phyloP scores from a whole-genome alignment of 1,139 yeast species.

The Kurtzmaniella quercitrusa region DNA sequence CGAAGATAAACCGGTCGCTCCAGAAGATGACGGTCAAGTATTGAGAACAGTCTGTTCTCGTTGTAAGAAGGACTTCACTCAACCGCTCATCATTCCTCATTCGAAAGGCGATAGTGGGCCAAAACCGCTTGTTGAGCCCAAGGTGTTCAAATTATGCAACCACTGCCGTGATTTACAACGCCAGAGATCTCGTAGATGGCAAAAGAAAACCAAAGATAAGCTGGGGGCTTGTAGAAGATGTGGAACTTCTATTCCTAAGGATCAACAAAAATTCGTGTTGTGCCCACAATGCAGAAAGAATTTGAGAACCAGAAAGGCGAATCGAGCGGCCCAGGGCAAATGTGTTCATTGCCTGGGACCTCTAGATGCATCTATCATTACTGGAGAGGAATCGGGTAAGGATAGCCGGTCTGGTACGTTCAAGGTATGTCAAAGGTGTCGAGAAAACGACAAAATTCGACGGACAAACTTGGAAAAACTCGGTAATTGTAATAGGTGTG shows the following conservation, averaged over 20 bases:
- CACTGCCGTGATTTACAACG: conserved; percentile 64
- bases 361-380: conserved; percentile 40
- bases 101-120: conserved; percentile 14
- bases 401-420: conserved; percentile 29
- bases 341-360: conserved; percentile 70
- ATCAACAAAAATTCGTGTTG: conserved; percentile 48
- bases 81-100: conserved; percentile 38
- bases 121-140: conserved; percentile 39
- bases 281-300: conserved; percentile 58
- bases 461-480: conserved; percentile 50
- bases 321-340: conserved; percentile 56
- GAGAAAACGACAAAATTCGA: conserved; percentile 56
- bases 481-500: conserved; percentile 63
- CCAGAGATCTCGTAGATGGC: conserved; percentile 62
- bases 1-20: conserved; percentile 3
- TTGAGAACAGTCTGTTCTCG: conserved; percentile 41
- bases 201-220: conserved; percentile 53
- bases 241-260: conserved; percentile 49
- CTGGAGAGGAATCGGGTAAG: conserved; percentile 15
- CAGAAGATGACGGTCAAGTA: conserved; percentile 11
- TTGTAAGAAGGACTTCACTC: conserved; percentile 56
- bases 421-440: conserved; percentile 61
- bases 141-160: conserved; percentile 52
- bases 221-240: conserved; percentile 64
- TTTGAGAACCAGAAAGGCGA: conserved; percentile 51